These are phyloP conservation scores for Mycena alexandri DNA, from an alignment of 768 basidiomycete genomes.

Conservation along the genomic window DNA sequence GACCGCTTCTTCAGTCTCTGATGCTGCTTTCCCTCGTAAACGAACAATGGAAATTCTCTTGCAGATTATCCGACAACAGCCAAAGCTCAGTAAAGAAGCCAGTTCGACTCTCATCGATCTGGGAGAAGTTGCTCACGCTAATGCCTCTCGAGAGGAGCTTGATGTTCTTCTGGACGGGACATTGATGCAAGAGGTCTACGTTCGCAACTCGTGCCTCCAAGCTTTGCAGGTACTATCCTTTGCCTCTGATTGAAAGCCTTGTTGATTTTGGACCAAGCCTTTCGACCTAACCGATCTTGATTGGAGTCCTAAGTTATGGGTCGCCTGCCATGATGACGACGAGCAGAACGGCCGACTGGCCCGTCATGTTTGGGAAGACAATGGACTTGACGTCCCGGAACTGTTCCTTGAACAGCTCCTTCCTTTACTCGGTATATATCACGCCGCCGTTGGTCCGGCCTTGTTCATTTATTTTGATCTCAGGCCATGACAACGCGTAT, in stretches of 20 bases:
- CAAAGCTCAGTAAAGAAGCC: conserved; percentile 86
- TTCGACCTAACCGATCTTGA: conserved; percentile 95
- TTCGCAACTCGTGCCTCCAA: conserved; percentile 90
- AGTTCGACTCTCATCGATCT: conserved; percentile 85
- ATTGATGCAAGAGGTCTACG: conserved; percentile 88
- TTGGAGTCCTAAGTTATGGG: conserved; percentile 91
- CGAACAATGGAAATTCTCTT: conserved; percentile 78
- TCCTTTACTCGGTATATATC: conserved; percentile 72
- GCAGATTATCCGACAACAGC: conserved; percentile 80
- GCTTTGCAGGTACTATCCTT: conserved; percentile 77
- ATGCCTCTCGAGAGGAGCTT: conserved; percentile 73
- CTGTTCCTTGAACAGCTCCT: conserved; percentile 69
- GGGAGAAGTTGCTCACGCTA: conserved; percentile 81
- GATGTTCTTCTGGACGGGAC: conserved; percentile 77
- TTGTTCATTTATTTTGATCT: conserved; percentile 2
- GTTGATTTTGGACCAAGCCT: conserved; percentile 62
- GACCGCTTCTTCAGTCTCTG: conserved; percentile 64
- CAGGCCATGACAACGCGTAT: conserved; percentile 85
- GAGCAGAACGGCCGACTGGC: conserved; percentile 92
- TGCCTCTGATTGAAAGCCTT: not conserved
- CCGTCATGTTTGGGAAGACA: conserved; percentile 91
- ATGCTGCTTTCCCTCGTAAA: conserved; percentile 79
- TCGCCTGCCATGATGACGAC: conserved; percentile 87
- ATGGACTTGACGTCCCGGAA: conserved; percentile 90
- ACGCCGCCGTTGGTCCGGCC: not conserved